phyloP scores from a whole-genome alignment of 2,329 filamentous ascomycete species.

The Penicillium corylophilum region DNA sequence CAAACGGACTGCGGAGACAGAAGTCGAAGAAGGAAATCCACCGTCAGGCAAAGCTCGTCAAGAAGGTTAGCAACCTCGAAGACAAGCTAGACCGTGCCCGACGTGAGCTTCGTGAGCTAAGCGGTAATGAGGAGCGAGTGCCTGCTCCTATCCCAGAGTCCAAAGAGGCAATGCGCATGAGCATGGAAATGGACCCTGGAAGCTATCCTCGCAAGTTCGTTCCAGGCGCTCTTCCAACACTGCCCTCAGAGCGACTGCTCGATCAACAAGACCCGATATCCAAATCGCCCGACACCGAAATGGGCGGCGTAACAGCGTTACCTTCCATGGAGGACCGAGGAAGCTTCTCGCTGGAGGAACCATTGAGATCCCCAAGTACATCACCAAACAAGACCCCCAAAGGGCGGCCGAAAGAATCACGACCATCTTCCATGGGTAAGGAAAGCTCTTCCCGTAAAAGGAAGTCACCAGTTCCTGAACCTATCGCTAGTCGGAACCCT shows the following conservation, averaged over 20 bases:
- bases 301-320: constrained; percentile 12
- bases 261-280: constrained; percentile 29
- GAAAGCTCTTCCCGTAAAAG: constrained; percentile 37
- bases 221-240: constrained; percentile 43
- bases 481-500: constrained; percentile 24
- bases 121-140: constrained; percentile 38
- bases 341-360: constrained; percentile 15
- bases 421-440: constrained; percentile 23
- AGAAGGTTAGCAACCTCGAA: constrained; percentile 62
- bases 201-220: constrained; percentile 39
- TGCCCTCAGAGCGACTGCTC: constrained; percentile 49
- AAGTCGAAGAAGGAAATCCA: constrained; percentile 58
- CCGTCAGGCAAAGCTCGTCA: constrained; percentile 57
- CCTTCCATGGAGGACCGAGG: constrained; percentile 13
- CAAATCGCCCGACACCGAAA: constrained; percentile 9
- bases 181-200: constrained; percentile 24
- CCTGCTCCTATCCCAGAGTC: constrained; percentile 12
- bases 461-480: constrained; percentile 35
- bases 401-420: constrained; percentile 13
- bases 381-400: constrained; percentile 14
- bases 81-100: constrained; percentile 56
- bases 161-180: constrained; percentile 16
- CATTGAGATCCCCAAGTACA: constrained; percentile 2
- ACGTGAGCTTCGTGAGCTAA: constrained; percentile 52
- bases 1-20: constrained; percentile 43